A percentile compares a stretch with the other conserved stretches of the same genome.
These are phyloP conservation scores for Hypomontagnella monticulosa DNA, from an alignment of 495 filamentous ascomycete genomes.

Conservation along the genomic window DNA sequence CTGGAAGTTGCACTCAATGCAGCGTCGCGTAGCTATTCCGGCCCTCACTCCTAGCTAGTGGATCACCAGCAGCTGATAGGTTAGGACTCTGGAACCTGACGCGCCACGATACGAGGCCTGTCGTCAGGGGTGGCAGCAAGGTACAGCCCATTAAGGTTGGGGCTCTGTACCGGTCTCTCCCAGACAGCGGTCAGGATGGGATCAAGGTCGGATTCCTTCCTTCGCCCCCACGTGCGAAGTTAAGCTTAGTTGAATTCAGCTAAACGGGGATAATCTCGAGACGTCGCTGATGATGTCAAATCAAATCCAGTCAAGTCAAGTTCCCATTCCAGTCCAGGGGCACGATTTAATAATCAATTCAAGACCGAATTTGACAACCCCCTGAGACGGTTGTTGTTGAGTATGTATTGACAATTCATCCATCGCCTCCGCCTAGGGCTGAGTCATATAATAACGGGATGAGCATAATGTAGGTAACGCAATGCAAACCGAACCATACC, in stretches of 20 bases:
- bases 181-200: conserved; percentile 25
- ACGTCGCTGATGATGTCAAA: conserved; percentile 8
- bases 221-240: conserved; percentile 18
- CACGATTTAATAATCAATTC: conserved; percentile 1
- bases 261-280: conserved; percentile 3
- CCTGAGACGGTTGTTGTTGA: not conserved
- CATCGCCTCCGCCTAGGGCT: conserved; percentile 7
- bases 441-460: conserved; percentile 27
- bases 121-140: conserved; percentile 20
- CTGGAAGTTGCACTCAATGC: conserved; percentile 2
- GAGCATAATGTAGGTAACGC: conserved; percentile 2
- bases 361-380: not conserved
- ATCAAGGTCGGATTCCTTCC: conserved; percentile 14
- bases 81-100: conserved; percentile 13
- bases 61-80: not conserved
- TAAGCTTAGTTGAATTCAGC: conserved; percentile 22
- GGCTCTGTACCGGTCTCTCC: conserved; percentile 25
- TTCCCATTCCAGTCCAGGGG: no score
- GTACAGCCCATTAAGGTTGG: conserved; percentile 31
- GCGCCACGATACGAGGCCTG: conserved; percentile 30
- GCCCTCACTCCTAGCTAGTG: not conserved
- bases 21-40: conserved; percentile 26
- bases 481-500: not conserved
- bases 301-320: no score
- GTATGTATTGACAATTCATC: conserved; percentile 3